A percentile compares a stretch with the other conserved stretches of the same genome.
Conservation (phyloP, 164 flowering plant genomes). For the Sextonia rubra region DNA sequence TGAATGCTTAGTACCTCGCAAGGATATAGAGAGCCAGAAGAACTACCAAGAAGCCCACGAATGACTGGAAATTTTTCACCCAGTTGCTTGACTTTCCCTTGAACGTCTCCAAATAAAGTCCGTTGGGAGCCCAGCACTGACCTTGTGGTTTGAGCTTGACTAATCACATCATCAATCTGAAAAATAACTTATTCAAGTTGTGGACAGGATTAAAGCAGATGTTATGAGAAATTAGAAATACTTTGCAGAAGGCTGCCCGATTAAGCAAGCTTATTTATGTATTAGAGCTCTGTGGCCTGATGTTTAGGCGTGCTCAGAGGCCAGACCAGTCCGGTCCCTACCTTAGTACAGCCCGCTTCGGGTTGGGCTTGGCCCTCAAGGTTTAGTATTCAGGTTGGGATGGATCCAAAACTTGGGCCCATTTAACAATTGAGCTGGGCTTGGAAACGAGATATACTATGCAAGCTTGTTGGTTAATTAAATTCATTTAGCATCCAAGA, state of each 20-base stretch:
- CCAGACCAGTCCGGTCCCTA: too few relatives aligned
- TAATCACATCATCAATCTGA: constrained; percentile 95
- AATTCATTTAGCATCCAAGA: too few relatives aligned
- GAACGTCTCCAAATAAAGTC: constrained; percentile 74
- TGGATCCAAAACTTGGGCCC: too few relatives aligned
- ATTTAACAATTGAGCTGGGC: too few relatives aligned
- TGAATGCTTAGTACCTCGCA: background rate
- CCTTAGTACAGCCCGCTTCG: too few relatives aligned
- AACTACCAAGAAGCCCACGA: constrained; percentile 83
- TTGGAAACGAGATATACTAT: too few relatives aligned
- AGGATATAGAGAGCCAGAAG: background rate
- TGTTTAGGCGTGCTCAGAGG: too few relatives aligned
- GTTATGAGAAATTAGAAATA: too few relatives aligned
- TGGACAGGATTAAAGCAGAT: background rate
- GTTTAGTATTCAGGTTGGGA: too few relatives aligned
- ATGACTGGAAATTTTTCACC: constrained; percentile 86
- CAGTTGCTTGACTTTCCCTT: constrained; percentile 85
- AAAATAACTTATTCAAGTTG: constrained; percentile 5
- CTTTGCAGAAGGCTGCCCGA: background rate
- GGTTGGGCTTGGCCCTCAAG: too few relatives aligned
- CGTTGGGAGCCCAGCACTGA: constrained; percentile 79
- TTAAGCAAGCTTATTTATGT: too few relatives aligned
- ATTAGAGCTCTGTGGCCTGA: background rate
- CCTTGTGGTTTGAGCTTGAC: constrained; percentile 89
- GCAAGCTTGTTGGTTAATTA: too few relatives aligned